Conservation (phyloP, 2,329 filamentous ascomycete species). For the Pseudogymnoascus sp. region DNA sequence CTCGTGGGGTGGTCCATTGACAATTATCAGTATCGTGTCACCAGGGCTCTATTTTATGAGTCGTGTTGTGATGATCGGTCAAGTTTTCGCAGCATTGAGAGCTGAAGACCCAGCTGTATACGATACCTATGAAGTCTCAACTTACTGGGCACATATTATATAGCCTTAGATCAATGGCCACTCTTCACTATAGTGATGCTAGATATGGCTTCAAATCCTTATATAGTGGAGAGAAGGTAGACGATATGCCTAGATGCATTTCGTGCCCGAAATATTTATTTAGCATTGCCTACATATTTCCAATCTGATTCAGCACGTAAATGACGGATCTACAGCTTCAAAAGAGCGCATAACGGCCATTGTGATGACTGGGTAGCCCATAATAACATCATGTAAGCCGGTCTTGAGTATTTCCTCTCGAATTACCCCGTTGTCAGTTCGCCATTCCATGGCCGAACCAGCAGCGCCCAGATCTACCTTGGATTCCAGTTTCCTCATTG, state of each 20-base stretch:
- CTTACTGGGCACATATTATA: constrained; percentile 24
- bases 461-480: constrained; percentile 39
- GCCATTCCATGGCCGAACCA: constrained; percentile 44
- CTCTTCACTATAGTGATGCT: neutral
- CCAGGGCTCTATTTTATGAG: constrained; percentile 22
- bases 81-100: constrained; percentile 23
- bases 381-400: constrained; percentile 50
- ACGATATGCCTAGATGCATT: neutral
- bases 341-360: constrained; percentile 45
- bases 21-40: constrained; percentile 21
- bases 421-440: constrained; percentile 40
- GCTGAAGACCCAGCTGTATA: constrained; percentile 14
- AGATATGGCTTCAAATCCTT: neutral
- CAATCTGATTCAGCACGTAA: constrained; percentile 11
- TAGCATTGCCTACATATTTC: neutral
- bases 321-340: constrained; percentile 18
- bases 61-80: constrained; percentile 21
- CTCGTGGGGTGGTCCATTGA: constrained; percentile 22
- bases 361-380: constrained; percentile 49
- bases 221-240: neutral
- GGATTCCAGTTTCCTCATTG: constrained; percentile 34
- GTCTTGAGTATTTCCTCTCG: constrained; percentile 48
- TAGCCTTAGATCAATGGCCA: constrained; percentile 1
- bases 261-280: neutral
- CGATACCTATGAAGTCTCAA: constrained; percentile 12